Conservation (phyloP, 2,329 filamentous ascomycete species). For the Chrysosporium queenslandicum region DNA sequence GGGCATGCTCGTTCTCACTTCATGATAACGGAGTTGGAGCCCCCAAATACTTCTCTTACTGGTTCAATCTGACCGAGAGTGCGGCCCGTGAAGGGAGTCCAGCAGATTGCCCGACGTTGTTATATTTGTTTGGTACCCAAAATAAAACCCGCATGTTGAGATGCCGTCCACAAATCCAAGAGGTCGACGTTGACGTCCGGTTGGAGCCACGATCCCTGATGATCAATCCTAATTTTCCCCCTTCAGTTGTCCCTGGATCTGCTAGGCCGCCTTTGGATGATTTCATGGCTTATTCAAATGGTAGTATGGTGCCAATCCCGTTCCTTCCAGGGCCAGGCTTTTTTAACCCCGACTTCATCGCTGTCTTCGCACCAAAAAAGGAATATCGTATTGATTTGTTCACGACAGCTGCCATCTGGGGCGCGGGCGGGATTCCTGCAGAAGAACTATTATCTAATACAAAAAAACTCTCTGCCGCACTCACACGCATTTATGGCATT, state of each 20-base stretch:
- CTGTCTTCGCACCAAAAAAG: background rate
- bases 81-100: conserved; percentile 9
- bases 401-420: conserved; percentile 11
- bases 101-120: conserved; percentile 16
- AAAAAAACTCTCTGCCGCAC: conserved; percentile 2
- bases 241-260: conserved; percentile 12
- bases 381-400: conserved; percentile 9
- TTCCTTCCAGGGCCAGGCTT: conserved; percentile 2
- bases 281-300: conserved; percentile 14
- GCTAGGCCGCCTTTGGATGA: conserved; percentile 9
- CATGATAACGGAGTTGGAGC: conserved; percentile 5
- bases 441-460: conserved; percentile 8
- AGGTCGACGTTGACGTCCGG: conserved; percentile 15
- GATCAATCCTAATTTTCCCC: conserved; percentile 12
- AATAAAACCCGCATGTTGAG: conserved; percentile 16
- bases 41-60: conserved; percentile 10
- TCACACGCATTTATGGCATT: conserved; percentile 10
- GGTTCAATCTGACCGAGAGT: conserved; percentile 9
- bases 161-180: conserved; percentile 19
- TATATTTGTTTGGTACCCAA: conserved; percentile 15
- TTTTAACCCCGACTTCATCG: conserved; percentile 12
- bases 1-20: conserved; percentile 5
- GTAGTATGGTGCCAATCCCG: conserved; percentile 1
- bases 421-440: conserved; percentile 9
- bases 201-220: background rate